Evolutionary conservation across 371 early-diverging fungal species (phyloP).

Genomic region (Zychaea mexicana): DNA sequence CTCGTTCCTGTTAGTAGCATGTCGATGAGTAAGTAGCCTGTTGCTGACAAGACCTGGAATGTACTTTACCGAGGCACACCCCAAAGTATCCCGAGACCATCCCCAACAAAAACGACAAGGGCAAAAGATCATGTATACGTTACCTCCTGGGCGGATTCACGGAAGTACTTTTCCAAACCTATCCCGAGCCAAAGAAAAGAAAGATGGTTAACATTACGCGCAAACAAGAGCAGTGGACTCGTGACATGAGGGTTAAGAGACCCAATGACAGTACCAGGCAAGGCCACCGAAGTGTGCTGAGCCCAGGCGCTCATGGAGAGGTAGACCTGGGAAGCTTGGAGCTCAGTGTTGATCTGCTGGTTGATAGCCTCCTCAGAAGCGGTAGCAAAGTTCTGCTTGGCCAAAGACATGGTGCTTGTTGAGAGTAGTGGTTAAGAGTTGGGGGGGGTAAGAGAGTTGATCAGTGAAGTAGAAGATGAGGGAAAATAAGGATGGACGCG

Average conservation of each 20-base stretch:
- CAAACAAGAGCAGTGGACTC: background rate
- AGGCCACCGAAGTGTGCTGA: constrained; percentile 51
- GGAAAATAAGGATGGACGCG: background rate
- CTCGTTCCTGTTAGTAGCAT: constrained; percentile 44
- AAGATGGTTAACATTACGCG: background rate
- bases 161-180: constrained; percentile 65
- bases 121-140: too few species aligned
- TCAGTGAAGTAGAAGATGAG: background rate
- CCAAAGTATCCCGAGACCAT: too few species aligned
- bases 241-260: too few species aligned
- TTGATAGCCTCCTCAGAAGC: constrained; percentile 70
- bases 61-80: too few species aligned
- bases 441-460: background rate
- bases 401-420: constrained; percentile 54
- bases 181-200: background rate
- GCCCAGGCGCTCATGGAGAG: constrained; percentile 63
- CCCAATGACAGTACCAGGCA: constrained; percentile 45
- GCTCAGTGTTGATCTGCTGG: constrained; percentile 64
- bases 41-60: too few species aligned
- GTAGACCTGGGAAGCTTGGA: constrained; percentile 62
- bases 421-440: background rate
- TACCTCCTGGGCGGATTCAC: constrained; percentile 56
- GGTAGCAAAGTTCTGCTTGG: constrained; percentile 69
- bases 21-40: background rate
- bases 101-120: too few species aligned